Evolutionary conservation across 2,329 filamentous ascomycete genomes (phyloP), one percentile per base, ranked within the genome.

Genomic region (Apiospora sp.): DNA sequence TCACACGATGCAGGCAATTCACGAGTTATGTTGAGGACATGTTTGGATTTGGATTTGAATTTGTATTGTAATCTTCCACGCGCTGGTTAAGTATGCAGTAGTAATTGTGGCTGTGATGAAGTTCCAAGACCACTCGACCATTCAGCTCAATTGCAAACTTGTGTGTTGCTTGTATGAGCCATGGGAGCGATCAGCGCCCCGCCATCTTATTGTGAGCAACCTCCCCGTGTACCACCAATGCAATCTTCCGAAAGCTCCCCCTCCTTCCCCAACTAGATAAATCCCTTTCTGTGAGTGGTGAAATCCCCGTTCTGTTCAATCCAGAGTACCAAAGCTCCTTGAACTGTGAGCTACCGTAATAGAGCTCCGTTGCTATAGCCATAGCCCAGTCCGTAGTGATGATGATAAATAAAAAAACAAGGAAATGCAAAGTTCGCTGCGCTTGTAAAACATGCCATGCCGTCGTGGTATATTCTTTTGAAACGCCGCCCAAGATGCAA

Each of bases 401-500:
- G 22, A 68, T 58, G 27, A 68, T 34, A 46, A 46, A 48, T 34
- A 68, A 68, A 68, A 68, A 68, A 68, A 19, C 19, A 68, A 68
- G n/a, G 43, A 64, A 64, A 64, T 64, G 58, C 58, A 64, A 64
- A 34, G 37, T 41, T 64, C 58, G 58, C 58, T 64, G 19, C 67
- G 67, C 67, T 69, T 37, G 27, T 10, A 69, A 69, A 69, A 34
- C 67, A 69, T 69, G 46, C 68, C 68, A 58, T 58, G 68, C 34
- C 68, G 68, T 27, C 49, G 68, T 70, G 68, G 68, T 70, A 70
- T 70, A 70, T 48, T 69, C 48, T 37, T 70, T 70, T 43, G 48
- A 27, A 70, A 70, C 80, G 80, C 80, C 80, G 79, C 78, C 80
- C 80, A 80, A 80, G 76, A 81, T 81, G 80, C 80, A 80, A 72